A percentile compares a stretch with the other conserved stretches of the same genome.
These are phyloP conservation scores for Aspergillus persii DNA, from an alignment of 2,329 filamentous ascomycete genomes.

Conservation along the genomic window DNA sequence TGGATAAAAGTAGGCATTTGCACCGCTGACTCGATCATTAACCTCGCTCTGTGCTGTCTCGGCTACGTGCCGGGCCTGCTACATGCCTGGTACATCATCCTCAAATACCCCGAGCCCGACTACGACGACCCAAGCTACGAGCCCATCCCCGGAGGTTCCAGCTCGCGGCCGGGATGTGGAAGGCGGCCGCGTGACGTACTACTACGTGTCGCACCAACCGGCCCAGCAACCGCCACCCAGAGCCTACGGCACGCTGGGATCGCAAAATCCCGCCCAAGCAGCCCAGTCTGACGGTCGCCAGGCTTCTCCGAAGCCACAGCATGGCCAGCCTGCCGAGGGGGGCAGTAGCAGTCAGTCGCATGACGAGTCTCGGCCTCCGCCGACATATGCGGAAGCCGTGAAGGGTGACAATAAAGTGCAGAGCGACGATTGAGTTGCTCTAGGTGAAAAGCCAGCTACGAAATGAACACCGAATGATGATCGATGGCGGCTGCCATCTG, in stretches of 20 bases:
- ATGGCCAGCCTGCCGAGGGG: slow-evolving; percentile 19
- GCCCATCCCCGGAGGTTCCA: slow-evolving; percentile 56
- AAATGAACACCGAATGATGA: background rate
- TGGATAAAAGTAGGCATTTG: slow-evolving; percentile 97
- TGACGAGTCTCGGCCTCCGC: slow-evolving; percentile 56
- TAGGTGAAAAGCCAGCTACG: background rate
- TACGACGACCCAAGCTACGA: slow-evolving; percentile 64
- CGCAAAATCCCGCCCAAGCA: slow-evolving; percentile 22
- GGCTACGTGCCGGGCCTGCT: slow-evolving; percentile 83
- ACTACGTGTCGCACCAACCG: slow-evolving; percentile 63
- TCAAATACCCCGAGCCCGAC: slow-evolving; percentile 75
- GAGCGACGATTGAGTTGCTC: slow-evolving; percentile 51
- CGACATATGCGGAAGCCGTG: slow-evolving; percentile 86
- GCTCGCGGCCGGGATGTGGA: slow-evolving; percentile 38
- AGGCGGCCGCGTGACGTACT: slow-evolving; percentile 64
- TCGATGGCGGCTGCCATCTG: background rate
- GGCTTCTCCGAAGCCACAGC: slow-evolving; percentile 22
- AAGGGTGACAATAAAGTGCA: slow-evolving; percentile 91
- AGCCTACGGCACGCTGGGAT: slow-evolving; percentile 42
- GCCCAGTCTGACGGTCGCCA: slow-evolving; percentile 12
- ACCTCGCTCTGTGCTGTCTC: slow-evolving; percentile 81
- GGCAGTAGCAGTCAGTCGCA: slow-evolving; percentile 33
- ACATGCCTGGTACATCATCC: slow-evolving; percentile 98
- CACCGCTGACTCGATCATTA: slow-evolving; percentile 88
- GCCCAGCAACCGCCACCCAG: slow-evolving; percentile 33